phyloP scores from a whole-genome alignment of 768 basidiomycete species.

The Phylloporus arenicola region DNA sequence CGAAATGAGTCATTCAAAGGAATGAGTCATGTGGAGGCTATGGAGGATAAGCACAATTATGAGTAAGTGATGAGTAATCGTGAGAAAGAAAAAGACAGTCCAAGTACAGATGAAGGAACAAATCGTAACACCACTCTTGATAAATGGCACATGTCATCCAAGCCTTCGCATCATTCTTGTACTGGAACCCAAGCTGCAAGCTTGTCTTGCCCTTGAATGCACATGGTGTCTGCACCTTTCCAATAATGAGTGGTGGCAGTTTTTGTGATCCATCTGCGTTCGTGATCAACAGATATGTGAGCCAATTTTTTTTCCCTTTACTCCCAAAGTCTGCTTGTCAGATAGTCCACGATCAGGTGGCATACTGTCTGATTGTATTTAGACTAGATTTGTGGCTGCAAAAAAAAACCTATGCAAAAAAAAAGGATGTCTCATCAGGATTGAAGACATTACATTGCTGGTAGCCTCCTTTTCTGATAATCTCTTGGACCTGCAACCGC shows the following conservation, averaged over 20 bases:
- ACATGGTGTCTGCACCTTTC: neutral
- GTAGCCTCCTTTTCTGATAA: conserved; percentile 28
- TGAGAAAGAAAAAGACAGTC: no score
- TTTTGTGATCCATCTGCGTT: conserved; percentile 5
- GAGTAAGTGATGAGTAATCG: no score
- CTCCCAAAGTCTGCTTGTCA: neutral
- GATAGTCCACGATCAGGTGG: conserved; percentile 3
- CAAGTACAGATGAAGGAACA: no score
- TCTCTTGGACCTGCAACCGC: conserved; percentile 17
- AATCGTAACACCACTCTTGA: conserved; percentile 5
- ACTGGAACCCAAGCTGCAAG: conserved; percentile 1
- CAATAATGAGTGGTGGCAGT: conserved; percentile 4
- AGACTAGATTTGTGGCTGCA: no score
- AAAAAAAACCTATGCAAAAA: conserved; percentile 24
- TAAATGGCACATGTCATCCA: conserved; percentile 5
- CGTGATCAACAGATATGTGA: neutral
- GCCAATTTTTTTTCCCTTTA: neutral
- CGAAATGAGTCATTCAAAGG: no score
- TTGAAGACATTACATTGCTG: conserved; percentile 30
- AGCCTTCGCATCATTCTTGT: conserved; percentile 1
- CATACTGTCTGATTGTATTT: neutral
- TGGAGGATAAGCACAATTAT: no score
- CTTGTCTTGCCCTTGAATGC: conserved; percentile 5
- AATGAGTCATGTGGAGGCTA: no score
- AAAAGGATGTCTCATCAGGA: conserved; percentile 33